Base-by-base conservation (phyloP, 1,139 yeast species). In the Sugiyamaella grinbergsii region DNA sequence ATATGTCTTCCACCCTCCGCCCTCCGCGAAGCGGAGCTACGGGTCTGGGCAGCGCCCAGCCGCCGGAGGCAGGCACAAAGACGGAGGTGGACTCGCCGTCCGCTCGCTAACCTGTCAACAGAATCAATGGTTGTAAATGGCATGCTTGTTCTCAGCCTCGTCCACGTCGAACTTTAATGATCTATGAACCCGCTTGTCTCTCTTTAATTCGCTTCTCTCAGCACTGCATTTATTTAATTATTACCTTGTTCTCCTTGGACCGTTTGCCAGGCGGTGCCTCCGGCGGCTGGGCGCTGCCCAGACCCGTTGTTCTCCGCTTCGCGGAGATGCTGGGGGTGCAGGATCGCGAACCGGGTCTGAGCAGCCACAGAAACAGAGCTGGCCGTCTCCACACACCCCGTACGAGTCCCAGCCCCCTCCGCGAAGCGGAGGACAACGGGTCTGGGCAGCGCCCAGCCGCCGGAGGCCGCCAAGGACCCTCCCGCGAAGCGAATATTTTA, bases 121-220 rank as follows among this genome's bases (percentile, higher is more conserved):
- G 60, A 64, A 66, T 42, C 71, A 66, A 57, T 64, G 68, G 68
- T 49, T 63, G 51, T 64, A 41, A 29, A 11, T 15, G 33, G 8
- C 15, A 3, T 36, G 20, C 24, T 36, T n/a, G n/a, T n/a, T n/a
- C n/a, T n/a, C n/a, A n/a, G n/a, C n/a, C n/a, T n/a, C n/a, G 11
- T 39, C 37, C 18, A 11, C 8, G 15, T 31, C 20, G 20, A 8
- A 15, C 18, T 47, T 31, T 31, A 22, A 41, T 34, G 23, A 40
- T 20, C 29, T 22, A 22, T 38, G 18, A 24, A 22, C 31, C 31
- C 28, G 31, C 19, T 23, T 33, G 7, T 33, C 6, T 20, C 11
- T 33, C 37, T 33, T 16, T 33, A 5, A 3, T 20, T 40, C 39
- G 20, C 32, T 20, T 19, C 32, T 13, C 37, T 20, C 20, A n/a